Evolutionary conservation across 345 rosid genomes (phyloP), one percentile per base, ranked within the genome.

Genomic region (Populus pruinosa): DNA sequence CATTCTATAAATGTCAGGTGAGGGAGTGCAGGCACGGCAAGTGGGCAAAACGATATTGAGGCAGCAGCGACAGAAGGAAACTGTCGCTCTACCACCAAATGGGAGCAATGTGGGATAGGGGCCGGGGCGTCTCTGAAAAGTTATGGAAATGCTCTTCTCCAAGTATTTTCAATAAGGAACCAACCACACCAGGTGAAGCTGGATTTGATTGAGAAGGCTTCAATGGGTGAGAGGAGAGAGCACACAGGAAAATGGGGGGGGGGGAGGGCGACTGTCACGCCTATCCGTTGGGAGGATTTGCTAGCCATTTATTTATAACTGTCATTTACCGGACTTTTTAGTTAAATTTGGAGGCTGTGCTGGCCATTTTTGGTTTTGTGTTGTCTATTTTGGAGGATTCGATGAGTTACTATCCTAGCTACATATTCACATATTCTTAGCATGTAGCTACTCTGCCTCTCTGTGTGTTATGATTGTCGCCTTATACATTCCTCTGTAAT

Each of bases 241-340:
- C 38, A 61, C 21, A 73, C 27, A 1, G 16, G 13, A 23, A 21
- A 27, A 39, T 43, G 5, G 56, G 43, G 20, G n/a, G 59, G 41
- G 43, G 17, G 27, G 66, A 21, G 2, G 20, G 72, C 72, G 77
- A 65, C 43, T 43, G 77, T 81, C 68, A 35, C 77, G 77, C 65
- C 66, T 9, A 41, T 53, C 67, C 74, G 73, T 47, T 41, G 70
- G 65, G 73, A 16, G 62, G 63, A 31, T 56, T 25, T 61, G 3
- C 29, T 50, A 70, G 18, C 33, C 39, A 14, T 73, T 63, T 76
- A 13, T 74, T 77, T 77, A 25, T 77, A 77, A 77, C 78, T 31
- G 47, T 65, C 70, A 29, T 0, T 14, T 12, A 25, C 6, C 8
- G 41, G 23, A 11, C 6, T 1, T 43, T 41, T 29, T 5, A 25